Evolutionary conservation across 2,329 filamentous ascomycete genomes (phyloP).

Genomic region (Talaromyces sp.): DNA sequence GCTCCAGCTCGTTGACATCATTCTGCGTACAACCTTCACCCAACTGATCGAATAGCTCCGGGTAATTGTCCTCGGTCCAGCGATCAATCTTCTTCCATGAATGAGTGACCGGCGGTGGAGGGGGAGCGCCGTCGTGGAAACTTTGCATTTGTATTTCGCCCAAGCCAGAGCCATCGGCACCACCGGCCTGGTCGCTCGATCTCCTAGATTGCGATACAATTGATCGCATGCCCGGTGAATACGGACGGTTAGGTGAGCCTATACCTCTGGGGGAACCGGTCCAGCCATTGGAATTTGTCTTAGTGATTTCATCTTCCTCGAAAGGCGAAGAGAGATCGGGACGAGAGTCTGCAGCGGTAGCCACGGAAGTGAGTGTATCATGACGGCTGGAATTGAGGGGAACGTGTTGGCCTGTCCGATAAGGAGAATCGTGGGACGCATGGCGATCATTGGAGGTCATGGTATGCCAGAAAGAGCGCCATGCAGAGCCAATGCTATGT

Average conservation of each 20-base stretch:
- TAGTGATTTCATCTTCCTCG: constrained; percentile 61
- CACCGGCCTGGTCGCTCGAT: constrained; percentile 50
- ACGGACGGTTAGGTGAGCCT: constrained; percentile 64
- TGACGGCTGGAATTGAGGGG: constrained; percentile 79
- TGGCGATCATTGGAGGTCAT: constrained; percentile 78
- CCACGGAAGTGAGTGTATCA: constrained; percentile 80
- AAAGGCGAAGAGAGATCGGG: constrained; percentile 77
- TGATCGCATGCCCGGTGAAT: constrained; percentile 88
- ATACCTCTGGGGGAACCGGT: constrained; percentile 53
- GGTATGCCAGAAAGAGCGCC: constrained; percentile 93
- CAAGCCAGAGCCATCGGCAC: constrained; percentile 52
- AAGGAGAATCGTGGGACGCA: constrained; percentile 87
- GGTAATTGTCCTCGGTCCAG: constrained; percentile 93
- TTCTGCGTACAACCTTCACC: constrained; percentile 89
- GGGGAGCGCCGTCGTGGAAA: constrained; percentile 86
- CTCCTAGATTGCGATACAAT: constrained; percentile 60
- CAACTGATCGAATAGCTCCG: constrained; percentile 88
- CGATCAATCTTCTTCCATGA: constrained; percentile 92
- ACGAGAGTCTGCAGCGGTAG: constrained; percentile 79
- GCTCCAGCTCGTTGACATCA: constrained; percentile 94
- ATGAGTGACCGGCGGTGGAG: constrained; percentile 79
- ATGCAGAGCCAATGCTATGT: constrained; percentile 63
- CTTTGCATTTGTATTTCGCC: constrained; percentile 96
- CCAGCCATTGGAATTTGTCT: constrained; percentile 58
- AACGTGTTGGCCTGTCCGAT: constrained; percentile 84